These are phyloP conservation scores for Diaporthe nobilis DNA, from an alignment of 2,329 filamentous ascomycete species.

Conservation along the genomic window DNA sequence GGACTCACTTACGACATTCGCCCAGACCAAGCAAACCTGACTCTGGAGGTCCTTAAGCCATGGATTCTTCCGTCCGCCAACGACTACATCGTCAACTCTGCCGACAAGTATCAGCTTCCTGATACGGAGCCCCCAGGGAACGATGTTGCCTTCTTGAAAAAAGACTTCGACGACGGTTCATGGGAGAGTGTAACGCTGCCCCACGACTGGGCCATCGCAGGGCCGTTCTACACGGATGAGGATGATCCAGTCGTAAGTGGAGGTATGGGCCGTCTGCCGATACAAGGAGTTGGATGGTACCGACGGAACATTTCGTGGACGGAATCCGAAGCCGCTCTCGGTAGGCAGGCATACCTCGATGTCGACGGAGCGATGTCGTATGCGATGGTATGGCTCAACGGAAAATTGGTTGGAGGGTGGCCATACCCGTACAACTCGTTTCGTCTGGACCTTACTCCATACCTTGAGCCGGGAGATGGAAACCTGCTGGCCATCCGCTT, in stretches of 20 bases:
- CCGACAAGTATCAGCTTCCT: constrained; percentile 3
- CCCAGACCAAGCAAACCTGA: constrained; percentile 34
- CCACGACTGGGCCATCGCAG: constrained; percentile 65
- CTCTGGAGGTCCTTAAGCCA: constrained; percentile 28
- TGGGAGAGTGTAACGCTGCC: constrained; percentile 61
- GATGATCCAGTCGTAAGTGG: constrained; percentile 53
- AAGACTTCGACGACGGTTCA: constrained; percentile 51
- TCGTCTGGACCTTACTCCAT: constrained; percentile 64
- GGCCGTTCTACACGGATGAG: constrained; percentile 56
- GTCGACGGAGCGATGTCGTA: constrained; percentile 68
- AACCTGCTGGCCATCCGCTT: constrained; percentile 65
- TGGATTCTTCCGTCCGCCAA: constrained; percentile 39
- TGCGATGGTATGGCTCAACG: constrained; percentile 66
- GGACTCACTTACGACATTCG: constrained; percentile 37
- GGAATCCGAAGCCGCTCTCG: constrained; percentile 49
- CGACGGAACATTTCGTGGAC: constrained; percentile 54
- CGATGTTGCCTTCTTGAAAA: constrained; percentile 33
- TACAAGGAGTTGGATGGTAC: constrained; percentile 69
- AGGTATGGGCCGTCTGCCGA: constrained; percentile 60
- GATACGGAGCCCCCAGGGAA: constrained; percentile 26
- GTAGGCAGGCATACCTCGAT: constrained; percentile 60
- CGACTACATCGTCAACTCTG: constrained; percentile 21
- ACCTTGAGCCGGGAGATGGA: constrained; percentile 51
- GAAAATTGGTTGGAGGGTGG: constrained; percentile 64
- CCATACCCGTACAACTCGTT: constrained; percentile 66